Evolutionary conservation across 148 eudicot genomes (phyloP).

Genomic region (Rhododendron ovatum): DNA sequence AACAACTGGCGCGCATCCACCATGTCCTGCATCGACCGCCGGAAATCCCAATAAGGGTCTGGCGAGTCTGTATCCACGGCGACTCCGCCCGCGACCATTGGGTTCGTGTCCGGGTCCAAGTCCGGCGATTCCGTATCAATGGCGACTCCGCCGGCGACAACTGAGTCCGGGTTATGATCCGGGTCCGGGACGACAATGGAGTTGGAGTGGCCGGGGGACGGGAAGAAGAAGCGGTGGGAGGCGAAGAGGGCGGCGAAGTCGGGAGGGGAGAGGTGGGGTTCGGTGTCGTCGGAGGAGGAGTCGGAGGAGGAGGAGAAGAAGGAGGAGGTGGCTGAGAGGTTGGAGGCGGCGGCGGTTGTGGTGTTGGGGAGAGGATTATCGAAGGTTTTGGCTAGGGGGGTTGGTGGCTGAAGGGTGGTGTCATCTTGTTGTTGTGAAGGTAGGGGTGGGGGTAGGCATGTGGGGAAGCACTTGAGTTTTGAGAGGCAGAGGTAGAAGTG

Average conservation of each 20-base stretch:
- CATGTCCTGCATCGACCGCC: conserved; percentile 76
- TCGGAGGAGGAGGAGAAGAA: conserved; percentile 13
- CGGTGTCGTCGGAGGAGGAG: conserved; percentile 11
- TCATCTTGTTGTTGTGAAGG: conserved; percentile 8
- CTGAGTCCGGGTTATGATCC: background rate
- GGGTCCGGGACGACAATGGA: conserved; percentile 38
- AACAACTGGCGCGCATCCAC: conserved; percentile 41
- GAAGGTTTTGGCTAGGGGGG: conserved; percentile 23
- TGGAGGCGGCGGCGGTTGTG: conserved; percentile 13
- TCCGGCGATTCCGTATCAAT: background rate
- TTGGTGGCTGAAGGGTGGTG: background rate
- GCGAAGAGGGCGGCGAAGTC: conserved; percentile 38
- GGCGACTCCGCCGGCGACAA: background rate
- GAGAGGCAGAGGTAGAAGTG: conserved; percentile 48
- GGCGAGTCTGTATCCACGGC: conserved; percentile 58
- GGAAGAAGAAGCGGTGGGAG: conserved; percentile 63
- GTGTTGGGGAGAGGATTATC: conserved; percentile 20
- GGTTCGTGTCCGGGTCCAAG: background rate
- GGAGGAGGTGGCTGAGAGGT: conserved; percentile 11
- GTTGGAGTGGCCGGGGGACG: conserved; percentile 70
- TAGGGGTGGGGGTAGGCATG: conserved; percentile 28
- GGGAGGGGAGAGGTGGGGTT: conserved; percentile 17
- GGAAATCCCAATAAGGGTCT: conserved; percentile 54
- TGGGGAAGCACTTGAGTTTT: conserved; percentile 44
- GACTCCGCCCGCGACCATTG: conserved; percentile 32